Conservation (phyloP, 805 yeast species). For the Candida silvatica region DNA sequence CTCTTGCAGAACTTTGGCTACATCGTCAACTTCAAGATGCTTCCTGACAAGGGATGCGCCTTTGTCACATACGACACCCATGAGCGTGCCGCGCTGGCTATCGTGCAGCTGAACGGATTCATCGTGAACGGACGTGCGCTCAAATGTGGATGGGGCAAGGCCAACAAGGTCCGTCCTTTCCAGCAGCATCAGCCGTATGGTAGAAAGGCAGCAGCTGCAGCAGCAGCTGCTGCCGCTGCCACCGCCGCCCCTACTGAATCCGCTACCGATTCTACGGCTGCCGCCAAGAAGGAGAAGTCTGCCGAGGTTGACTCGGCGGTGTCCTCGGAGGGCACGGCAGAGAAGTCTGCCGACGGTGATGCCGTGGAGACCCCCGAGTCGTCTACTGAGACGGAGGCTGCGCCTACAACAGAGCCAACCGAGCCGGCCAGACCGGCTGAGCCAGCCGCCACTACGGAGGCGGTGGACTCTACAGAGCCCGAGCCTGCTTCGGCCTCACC, state of each 20-base stretch:
- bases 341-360: not conserved
- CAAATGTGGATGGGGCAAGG: constrained; percentile 83
- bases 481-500: too few relatives aligned
- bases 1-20: constrained; percentile 73
- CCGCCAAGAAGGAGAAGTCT: not conserved
- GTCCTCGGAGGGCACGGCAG: not conserved
- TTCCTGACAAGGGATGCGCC: constrained; percentile 80
- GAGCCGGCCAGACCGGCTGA: too few relatives aligned
- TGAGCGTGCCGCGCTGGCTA: constrained; percentile 83
- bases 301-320: not conserved
- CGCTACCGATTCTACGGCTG: not conserved
- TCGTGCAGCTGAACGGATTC: constrained; percentile 67
- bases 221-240: not conserved
- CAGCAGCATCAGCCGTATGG: too few relatives aligned
- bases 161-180: constrained; percentile 7
- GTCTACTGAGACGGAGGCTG: not conserved
- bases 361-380: not conserved
- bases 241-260: not conserved
- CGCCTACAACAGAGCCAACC: too few relatives aligned
- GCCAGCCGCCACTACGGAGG: too few relatives aligned
- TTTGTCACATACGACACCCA: constrained; percentile 83
- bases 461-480: too few relatives aligned
- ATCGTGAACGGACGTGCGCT: constrained; percentile 68
- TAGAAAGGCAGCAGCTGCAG: too few relatives aligned
- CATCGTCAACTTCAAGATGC: constrained; percentile 72